Evolutionary conservation across 495 filamentous ascomycete species (phyloP).

Genomic region (Daldinia grandis): DNA sequence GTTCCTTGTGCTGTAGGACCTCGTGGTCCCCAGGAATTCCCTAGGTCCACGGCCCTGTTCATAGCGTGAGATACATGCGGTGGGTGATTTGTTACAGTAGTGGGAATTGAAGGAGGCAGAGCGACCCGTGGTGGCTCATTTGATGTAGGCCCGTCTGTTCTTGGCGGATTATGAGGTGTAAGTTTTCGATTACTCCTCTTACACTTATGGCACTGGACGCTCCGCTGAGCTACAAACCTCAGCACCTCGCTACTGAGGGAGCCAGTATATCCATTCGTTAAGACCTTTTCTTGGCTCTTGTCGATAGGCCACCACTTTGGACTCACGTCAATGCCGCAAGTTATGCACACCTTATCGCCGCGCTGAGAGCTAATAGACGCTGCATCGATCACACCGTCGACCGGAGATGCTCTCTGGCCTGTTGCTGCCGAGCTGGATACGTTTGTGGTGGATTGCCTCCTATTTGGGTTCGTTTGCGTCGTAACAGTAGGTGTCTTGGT

Average conservation of each 20-base stretch:
- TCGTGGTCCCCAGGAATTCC: slow-evolving; percentile 36
- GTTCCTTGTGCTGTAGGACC: slow-evolving; percentile 21
- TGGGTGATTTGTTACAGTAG: slow-evolving; percentile 20
- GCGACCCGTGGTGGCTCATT: slow-evolving; percentile 49
- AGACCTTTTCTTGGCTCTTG: slow-evolving; percentile 50
- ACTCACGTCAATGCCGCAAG: slow-evolving; percentile 67
- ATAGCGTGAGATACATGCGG: slow-evolving; percentile 32
- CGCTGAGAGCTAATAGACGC: slow-evolving; percentile 35
- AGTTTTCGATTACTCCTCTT: slow-evolving; percentile 55
- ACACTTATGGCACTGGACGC: slow-evolving; percentile 65
- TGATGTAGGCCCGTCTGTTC: slow-evolving; percentile 44
- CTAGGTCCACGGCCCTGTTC: slow-evolving; percentile 36
- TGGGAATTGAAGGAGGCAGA: slow-evolving; percentile 25
- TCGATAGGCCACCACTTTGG: slow-evolving; percentile 67
- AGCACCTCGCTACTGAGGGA: slow-evolving; percentile 52
- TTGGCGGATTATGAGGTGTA: slow-evolving; percentile 40
- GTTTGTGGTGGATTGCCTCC: slow-evolving; percentile 51
- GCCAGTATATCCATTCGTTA: slow-evolving; percentile 54
- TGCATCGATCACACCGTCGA: slow-evolving; percentile 18
- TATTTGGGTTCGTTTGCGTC: slow-evolving; percentile 37
- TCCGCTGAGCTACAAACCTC: slow-evolving; percentile 60
- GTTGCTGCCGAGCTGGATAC: slow-evolving; percentile 20
- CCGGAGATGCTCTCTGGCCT: slow-evolving; percentile 28
- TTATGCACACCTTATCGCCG: slow-evolving; percentile 61
- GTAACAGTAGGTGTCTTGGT: slow-evolving; percentile 50